phyloP scores from a whole-genome alignment of 805 yeast genomes.

The Kluyveromyces aestuarii region DNA sequence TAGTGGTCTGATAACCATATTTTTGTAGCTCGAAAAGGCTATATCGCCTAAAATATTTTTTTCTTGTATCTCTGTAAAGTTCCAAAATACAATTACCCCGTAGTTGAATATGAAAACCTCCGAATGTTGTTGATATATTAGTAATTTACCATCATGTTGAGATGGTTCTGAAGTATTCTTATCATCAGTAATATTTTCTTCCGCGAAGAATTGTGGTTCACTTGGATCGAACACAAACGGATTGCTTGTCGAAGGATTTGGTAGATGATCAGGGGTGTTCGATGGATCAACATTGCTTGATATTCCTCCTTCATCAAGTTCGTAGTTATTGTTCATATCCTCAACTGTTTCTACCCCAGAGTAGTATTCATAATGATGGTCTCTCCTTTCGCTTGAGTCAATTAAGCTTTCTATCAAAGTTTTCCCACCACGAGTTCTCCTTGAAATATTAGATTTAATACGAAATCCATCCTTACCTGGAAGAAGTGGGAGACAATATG shows the following conservation, averaged over 20 bases:
- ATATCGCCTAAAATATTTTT: slow-evolving; percentile 89
- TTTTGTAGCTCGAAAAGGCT: slow-evolving; percentile 42
- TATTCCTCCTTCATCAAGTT: slow-evolving; percentile 22
- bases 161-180: slow-evolving; percentile 11
- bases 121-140: slow-evolving; percentile 41
- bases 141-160: slow-evolving; percentile 12
- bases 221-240: slow-evolving; percentile 73
- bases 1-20: slow-evolving; percentile 60
- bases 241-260: slow-evolving; percentile 23
- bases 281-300: slow-evolving; percentile 11
- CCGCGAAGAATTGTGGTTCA: slow-evolving; percentile 84
- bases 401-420: slow-evolving; percentile 65
- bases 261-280: slow-evolving; percentile 21
- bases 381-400: slow-evolving; percentile 74
- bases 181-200: slow-evolving; percentile 18
- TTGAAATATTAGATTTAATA: slow-evolving; percentile 52
- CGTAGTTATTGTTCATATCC: slow-evolving; percentile 39
- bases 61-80: slow-evolving; percentile 85
- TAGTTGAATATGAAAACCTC: slow-evolving; percentile 85
- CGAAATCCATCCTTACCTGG: slow-evolving; percentile 79
- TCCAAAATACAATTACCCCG: slow-evolving; percentile 98
- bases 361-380: slow-evolving; percentile 86
- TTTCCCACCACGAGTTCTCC: slow-evolving; percentile 32
- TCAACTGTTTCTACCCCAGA: slow-evolving; percentile 62
- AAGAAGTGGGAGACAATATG: slow-evolving; percentile 75